Evolutionary conservation across 352 stramenopile species (phyloP), one percentile per base, ranked within the genome.

Genomic region (Achlya hypogyna): DNA sequence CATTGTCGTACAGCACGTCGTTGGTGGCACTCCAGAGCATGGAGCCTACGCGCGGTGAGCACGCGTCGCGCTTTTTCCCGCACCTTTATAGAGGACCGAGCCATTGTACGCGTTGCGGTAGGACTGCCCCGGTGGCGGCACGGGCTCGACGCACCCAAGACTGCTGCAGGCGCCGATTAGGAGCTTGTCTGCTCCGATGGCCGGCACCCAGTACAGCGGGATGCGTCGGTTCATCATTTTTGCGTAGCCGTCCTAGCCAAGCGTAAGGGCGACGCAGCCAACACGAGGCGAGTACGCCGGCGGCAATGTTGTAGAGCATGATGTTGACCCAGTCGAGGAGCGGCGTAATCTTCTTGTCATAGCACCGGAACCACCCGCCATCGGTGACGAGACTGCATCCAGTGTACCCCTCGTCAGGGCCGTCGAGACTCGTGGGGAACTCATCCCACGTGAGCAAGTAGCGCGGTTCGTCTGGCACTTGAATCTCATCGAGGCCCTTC

Each of bases 381-480:
- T 60, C 52, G 6, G 52, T 43, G 52, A 42, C 31, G 12, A 28
- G 52, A 22, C 31, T 60, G 52, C 52, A 60, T 5, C 52, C 52
- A 8, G 28, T n/a, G 29, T 60, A 60, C 25, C 35, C 31, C 2
- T 9, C 31, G 2, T 60, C 22, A n/a, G 22, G 16, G 25, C 25
- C 25, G 52, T 60, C 52, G 29, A 28, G 45, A 16, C 25, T 32
- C 16, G 31, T 42, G 4, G 52, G 52, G 27, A 60, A 60, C 52
- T 60, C 52, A 45, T 60, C 52, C 52, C 52, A 60, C 31, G 52
- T 42, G 10, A 60, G 52, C 52, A 60, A 60, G 29, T 60, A 60
- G 25, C 52, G 52, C 52, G 52, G 52, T 31, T 60, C 52, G 8
- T 28, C 52, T 22, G 52, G 52, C 1, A 5, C 25, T n/a, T 60